Evolutionary conservation across 2,329 filamentous ascomycete genomes (phyloP), one percentile per base, ranked within the genome.

Genomic region (Penicillium sp.): DNA sequence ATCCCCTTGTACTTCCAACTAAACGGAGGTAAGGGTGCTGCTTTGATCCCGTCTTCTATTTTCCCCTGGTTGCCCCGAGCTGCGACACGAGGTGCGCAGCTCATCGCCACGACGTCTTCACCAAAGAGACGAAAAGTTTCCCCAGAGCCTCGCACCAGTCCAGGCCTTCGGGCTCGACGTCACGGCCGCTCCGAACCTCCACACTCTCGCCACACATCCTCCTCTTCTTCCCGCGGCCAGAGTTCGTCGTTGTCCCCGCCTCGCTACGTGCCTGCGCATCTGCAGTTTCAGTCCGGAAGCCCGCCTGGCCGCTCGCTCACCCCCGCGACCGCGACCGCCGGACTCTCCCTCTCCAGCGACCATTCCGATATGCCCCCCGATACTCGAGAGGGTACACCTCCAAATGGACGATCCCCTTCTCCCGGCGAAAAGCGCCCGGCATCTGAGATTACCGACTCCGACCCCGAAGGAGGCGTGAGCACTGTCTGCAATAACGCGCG

Each of bases 241-340:
- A 66, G 63, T 57, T 66, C 68, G 41, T 71, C 72, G 46, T 57
- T 62, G 39, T 71, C 73, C 33, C 68, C 71, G 49, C 69, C 77
- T 43, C 77, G 80, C 58, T 83, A 80, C 69, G 76, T 85, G 54
- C 82, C 82, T 59, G 79, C 82, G 53, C 82, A 84, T 70, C 73
- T 85, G 55, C 81, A 82, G 68, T 77, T 79, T 70, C 81, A 82
- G 56, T 61, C 67, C 45, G 60, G 61, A 60, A 66, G 63, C 40
- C 76, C 68, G 66, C 60, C 70, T 43, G 75, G 72, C 59, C 71
- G 71, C 51, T 74, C 68, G 40, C 72, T 73, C 5, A 72, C 68
- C 53, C 74, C 81, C 36, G 81, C 76, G 65, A 78, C 80, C 63
- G 80, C 82, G 57, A 83, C 79, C 76, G 80, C 81, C 60, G 78